phyloP scores from a whole-genome alignment of 78 protist genomes.

The Chrysochromulina tobinii region DNA sequence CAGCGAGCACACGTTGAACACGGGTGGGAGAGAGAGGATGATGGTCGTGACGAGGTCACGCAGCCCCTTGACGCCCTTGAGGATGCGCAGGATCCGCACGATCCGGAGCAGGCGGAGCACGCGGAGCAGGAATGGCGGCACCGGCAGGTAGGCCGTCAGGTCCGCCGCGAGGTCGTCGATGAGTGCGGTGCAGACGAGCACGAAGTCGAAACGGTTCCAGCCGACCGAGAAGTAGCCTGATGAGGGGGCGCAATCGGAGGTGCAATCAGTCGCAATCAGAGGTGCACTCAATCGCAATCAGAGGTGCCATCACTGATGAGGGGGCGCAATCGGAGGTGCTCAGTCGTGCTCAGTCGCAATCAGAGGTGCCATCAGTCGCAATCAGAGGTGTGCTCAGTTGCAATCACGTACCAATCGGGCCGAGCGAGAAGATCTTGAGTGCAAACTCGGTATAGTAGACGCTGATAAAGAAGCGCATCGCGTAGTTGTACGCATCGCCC shows the following conservation, averaged over 20 bases:
- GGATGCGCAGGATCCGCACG: slow-evolving; percentile 23
- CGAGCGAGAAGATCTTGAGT: background rate
- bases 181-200: slow-evolving; percentile 7
- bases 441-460: background rate
- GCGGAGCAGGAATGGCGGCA: background rate
- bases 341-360: too few species aligned
- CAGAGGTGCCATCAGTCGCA: too few species aligned
- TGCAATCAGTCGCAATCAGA: background rate
- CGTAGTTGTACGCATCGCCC: background rate
- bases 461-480: background rate
- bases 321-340: too few species aligned
- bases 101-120: background rate
- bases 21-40: slow-evolving; percentile 11
- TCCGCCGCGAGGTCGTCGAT: background rate
- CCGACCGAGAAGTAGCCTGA: slow-evolving; percentile 5
- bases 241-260: background rate
- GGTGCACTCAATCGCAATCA: background rate
- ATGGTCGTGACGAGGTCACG: slow-evolving; percentile 20
- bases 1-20: slow-evolving; percentile 38
- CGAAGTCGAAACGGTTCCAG: slow-evolving; percentile 30
- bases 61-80: slow-evolving; percentile 15
- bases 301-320: too few species aligned
- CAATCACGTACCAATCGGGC: background rate
- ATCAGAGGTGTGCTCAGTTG: too few species aligned
- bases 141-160: background rate